Conservation (phyloP, 345 rosid genomes). For the Cardamine occulta region DNA sequence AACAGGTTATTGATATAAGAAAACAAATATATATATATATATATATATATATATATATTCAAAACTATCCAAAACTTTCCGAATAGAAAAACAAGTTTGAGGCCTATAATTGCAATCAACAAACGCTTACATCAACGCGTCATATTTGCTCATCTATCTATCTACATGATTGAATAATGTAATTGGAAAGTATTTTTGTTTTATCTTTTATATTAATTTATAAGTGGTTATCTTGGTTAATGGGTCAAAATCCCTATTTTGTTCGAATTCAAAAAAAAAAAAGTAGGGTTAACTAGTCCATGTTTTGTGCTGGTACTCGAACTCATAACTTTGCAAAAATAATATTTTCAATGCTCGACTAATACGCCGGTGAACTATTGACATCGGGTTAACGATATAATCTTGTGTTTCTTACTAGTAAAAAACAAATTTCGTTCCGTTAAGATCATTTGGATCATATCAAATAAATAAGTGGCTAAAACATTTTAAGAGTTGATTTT, state of each 20-base stretch:
- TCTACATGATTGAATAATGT: background rate
- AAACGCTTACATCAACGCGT: conserved; percentile 12
- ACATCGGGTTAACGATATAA: background rate
- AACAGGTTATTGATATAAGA: background rate
- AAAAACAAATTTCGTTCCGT: background rate
- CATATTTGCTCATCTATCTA: conserved; percentile 2
- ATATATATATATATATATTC: too few species aligned
- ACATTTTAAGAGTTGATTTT: background rate
- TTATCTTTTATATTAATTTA: background rate
- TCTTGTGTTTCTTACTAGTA: background rate
- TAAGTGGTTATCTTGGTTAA: background rate
- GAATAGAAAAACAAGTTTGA: conserved; percentile 1
- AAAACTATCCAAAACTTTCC: background rate
- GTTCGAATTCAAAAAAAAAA: background rate
- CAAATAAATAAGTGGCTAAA: background rate
- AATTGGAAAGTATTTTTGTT: background rate
- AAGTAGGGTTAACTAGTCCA: background rate
- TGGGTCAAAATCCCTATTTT: background rate
- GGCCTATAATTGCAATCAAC: conserved; percentile 6
- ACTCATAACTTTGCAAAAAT: background rate
- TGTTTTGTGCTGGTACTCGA: background rate
- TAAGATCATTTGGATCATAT: background rate
- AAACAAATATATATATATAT: background rate
- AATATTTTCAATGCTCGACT: background rate
- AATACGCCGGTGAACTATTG: background rate